Conservation (phyloP, 805 yeast species). For the Cyberlindnera maritima region DNA sequence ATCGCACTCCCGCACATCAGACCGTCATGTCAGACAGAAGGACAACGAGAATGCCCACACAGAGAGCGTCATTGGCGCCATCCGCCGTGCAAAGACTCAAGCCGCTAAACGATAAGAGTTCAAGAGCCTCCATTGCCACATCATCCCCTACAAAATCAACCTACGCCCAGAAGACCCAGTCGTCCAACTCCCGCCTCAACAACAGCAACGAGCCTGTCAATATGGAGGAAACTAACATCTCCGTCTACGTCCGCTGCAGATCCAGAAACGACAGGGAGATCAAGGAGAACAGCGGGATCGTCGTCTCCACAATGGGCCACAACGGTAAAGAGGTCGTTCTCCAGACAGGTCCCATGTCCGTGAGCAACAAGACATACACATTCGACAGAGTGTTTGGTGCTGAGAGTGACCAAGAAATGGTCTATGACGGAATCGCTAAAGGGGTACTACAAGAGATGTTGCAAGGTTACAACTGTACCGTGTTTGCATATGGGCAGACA, state of each 20-base stretch:
- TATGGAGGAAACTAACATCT: conserved; percentile 38
- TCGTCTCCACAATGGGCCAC: conserved; percentile 46
- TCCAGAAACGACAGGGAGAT: conserved; percentile 55
- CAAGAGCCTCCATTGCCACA: conserved; percentile 17
- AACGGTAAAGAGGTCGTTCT: conserved; percentile 45
- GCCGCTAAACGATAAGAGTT: conserved; percentile 12
- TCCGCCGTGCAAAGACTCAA: conserved; percentile 4
- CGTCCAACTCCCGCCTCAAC: conserved; percentile 19
- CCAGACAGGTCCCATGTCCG: conserved; percentile 37
- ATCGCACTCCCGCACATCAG: background rate
- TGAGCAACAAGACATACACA: conserved; percentile 49
- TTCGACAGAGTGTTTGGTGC: conserved; percentile 83
- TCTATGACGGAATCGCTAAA: conserved; percentile 64
- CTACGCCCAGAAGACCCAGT: conserved; percentile 24
- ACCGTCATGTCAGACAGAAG: conserved; percentile 6
- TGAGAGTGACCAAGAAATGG: conserved; percentile 66
- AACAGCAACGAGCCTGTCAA: background rate
- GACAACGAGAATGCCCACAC: conserved; percentile 4
- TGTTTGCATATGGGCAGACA: conserved; percentile 86
- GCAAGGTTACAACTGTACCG: conserved; percentile 71
- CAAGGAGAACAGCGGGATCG: conserved; percentile 53
- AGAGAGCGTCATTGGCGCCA: conserved; percentile 12
- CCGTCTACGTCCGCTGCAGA: conserved; percentile 56
- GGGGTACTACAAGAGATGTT: conserved; percentile 60
- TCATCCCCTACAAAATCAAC: conserved; percentile 22